Base-by-base conservation (phyloP, 2,329 filamentous ascomycete species). In the Talaromyces pinophilus region DNA sequence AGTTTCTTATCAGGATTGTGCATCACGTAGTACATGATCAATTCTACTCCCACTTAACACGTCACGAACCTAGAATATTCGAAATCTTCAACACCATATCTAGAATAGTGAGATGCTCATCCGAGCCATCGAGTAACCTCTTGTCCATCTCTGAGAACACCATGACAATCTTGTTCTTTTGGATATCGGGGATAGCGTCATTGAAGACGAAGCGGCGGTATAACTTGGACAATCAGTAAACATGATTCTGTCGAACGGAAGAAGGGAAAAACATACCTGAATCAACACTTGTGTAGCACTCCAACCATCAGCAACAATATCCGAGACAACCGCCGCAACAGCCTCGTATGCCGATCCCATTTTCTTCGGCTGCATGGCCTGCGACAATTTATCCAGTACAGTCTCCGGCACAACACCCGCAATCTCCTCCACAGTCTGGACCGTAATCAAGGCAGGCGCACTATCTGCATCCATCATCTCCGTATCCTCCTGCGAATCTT, bases 241-340 rank as follows among this genome's bases (percentile, higher is more conserved):
- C 3, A 42, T 17, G 35, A 54, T 5, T 5, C 28, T 10, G 6
- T 28, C 19, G 13, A n/a, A 33, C 25, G n/a, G 10, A n/a, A 13
- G 17, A 48, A 50, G 44, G 13, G 44, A 46, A 44, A 46, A 59
- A 73, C 82, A 78, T 81, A 91, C 90, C 84, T 97, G 93, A 19
- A 86, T 82, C 44, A 98, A 85, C 30, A 97, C 87, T 79, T 98
- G 95, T 6, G 89, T 88, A 28, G 94, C 95, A 77, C 93, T 97
- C 94, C 95, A 99, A 8, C 95, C 95, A 80, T 98, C 95, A 0
- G 94, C 94, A 57, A 98, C 89, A 83, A 99, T 88, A 70, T 97
- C 91, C 72, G 93, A 92, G 5, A 98, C 91, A 5, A 92, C 89
- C 70, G 88, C 88, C 0, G 92, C 88, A 17, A 99, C 87, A 13